A percentile compares a stretch with the other conserved stretches of the same genome.
Evolutionary conservation across 176 grass and related monocot species (phyloP).

Genomic region (Oryza punctata): DNA sequence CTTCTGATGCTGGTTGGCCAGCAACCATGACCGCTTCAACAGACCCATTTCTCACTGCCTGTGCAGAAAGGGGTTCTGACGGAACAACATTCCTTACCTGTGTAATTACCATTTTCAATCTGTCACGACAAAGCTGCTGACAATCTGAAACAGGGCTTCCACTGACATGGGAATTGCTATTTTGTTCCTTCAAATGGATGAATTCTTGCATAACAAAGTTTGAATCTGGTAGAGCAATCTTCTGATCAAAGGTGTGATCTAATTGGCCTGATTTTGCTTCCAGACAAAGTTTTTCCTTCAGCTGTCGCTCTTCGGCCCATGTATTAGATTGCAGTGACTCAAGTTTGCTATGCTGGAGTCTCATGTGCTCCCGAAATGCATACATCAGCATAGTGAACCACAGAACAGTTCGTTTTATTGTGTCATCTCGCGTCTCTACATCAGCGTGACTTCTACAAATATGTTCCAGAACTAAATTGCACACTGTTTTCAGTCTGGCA

Average conservation of each 20-base stretch:
- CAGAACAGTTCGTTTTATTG: conserved; percentile 46
- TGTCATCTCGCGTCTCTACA: conserved; percentile 37
- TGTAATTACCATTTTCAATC: conserved; percentile 30
- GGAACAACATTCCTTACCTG: background rate
- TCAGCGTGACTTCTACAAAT: conserved; percentile 35
- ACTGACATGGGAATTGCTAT: conserved; percentile 6
- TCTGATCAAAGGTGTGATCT: conserved; percentile 45
- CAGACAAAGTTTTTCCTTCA: conserved; percentile 60
- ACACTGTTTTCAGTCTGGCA: conserved; percentile 41
- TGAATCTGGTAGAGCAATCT: conserved; percentile 53
- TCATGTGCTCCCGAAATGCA: conserved; percentile 68
- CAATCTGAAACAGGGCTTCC: background rate
- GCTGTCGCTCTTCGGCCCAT: conserved; percentile 43
- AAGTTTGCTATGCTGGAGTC: conserved; percentile 51
- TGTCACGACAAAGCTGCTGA: conserved; percentile 14
- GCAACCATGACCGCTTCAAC: conserved; percentile 15
- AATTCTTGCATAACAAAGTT: conserved; percentile 61
- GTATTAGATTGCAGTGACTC: conserved; percentile 44
- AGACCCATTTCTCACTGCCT: conserved; percentile 20
- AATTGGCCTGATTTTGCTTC: conserved; percentile 56
- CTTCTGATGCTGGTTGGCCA: conserved; percentile 9
- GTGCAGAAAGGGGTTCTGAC: conserved; percentile 19
- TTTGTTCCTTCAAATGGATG: conserved; percentile 43
- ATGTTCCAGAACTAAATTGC: conserved; percentile 49
- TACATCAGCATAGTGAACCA: conserved; percentile 49